Conservation (phyloP, 257 asterid genomes). For the Mentha longifolia region DNA sequence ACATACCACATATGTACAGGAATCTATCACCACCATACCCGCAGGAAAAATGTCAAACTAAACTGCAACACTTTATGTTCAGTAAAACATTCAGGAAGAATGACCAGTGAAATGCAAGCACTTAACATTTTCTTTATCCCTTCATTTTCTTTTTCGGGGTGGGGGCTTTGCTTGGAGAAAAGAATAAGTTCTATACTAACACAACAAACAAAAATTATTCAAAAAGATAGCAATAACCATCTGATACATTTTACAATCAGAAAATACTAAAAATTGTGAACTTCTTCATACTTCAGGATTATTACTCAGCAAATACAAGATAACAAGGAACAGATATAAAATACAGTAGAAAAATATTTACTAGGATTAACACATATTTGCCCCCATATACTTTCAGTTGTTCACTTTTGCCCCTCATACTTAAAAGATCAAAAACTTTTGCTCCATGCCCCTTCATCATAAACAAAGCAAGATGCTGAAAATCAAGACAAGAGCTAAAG, state of each 20-base stretch:
- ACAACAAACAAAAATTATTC: neutral
- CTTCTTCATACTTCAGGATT: neutral
- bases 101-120: constrained; percentile 24
- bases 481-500: neutral
- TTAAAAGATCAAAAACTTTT: neutral
- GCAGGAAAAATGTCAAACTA: constrained; percentile 28
- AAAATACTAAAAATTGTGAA: constrained; percentile 22
- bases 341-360: constrained; percentile 8
- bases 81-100: constrained; percentile 5
- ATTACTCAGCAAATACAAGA: constrained; percentile 5
- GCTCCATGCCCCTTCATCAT: neutral
- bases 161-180: neutral
- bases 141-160: neutral
- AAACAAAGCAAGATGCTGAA: neutral
- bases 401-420: neutral
- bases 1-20: constrained; percentile 19
- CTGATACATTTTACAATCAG: constrained; percentile 2
- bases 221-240: constrained; percentile 14
- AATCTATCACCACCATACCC: constrained; percentile 21
- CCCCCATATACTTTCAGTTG: neutral
- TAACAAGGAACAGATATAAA: constrained; percentile 27
- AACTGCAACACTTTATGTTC: constrained; percentile 22
- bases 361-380: neutral
- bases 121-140: neutral
- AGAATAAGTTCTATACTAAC: constrained; percentile 19